Base-by-base conservation (phyloP, 306 rosid genomes). In the Alnus glutinosa region DNA sequence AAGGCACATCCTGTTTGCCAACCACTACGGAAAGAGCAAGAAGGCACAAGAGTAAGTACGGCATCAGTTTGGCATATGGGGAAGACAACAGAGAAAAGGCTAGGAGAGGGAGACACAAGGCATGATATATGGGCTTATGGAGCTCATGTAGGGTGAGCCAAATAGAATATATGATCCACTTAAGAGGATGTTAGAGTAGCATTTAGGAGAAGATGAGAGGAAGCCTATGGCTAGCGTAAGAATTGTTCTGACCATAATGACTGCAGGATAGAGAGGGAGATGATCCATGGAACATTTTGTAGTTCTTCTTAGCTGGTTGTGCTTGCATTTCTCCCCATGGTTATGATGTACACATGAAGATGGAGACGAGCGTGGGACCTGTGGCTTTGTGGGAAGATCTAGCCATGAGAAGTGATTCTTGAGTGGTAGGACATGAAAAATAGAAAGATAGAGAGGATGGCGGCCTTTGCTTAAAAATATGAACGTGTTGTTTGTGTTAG, bases 131-230 rank as follows among this genome's bases (percentile, higher is more conserved):
- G 12, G 36, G 37, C 30, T 9, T 59, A 9, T 9, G 13, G 66
- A 3, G 37, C 34, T 28, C 66, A 59, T 59, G 66, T 59, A 9
- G 7, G 32, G 37, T 28, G 66, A 23, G 66, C 19, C 3, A 16
- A 34, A 13, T 63, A 32, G 68, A 5, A 63, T 30, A 34, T 32
- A 4, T 12, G 71, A 12, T 39, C 12, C 13, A n/a, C 32, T 3
- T 67, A n/a, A 8, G 72, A 36, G 72, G 50, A 67, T 63, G 18
- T 15, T 63, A 34, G n/a, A 34, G 47, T 63, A 63, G 59, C 59
- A 54, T 54, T 54, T 6, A 54, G 19, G 19, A 15, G 3, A 54
- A 54, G 7, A 54, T 54, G 8, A 6, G 59, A 18, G 23, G 2
- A 8, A 18, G 9, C 59, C 59, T 54, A 54, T 13, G 19, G 23